Base-by-base conservation (phyloP, 73 alveolate genomes). In the Paramecium caudatum region DNA sequence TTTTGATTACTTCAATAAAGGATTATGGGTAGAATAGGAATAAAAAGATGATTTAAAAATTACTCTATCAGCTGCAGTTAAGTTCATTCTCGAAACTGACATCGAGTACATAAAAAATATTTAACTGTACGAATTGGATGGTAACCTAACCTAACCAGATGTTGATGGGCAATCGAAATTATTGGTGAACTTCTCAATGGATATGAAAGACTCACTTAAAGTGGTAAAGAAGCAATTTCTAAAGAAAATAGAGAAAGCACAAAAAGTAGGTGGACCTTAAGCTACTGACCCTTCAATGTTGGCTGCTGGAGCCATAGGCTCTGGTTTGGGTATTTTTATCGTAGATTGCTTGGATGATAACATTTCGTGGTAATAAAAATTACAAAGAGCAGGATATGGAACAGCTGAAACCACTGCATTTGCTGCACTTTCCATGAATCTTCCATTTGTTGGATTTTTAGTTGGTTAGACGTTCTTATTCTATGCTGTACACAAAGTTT, bases 321-420 rank as follows among this genome's bases (percentile, higher is more conserved):
- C 69, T n/a, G 88, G 88, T 13, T 34, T 74, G 10, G 88, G 88
- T 1, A 74, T 74, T 12, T 19, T 74, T 37, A 74, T 74, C 16
- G 88, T 74, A 16, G 88, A 74, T 41, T 74, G 88, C 43, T 47
- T 74, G 23, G 88, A 74, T 74, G 69, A 74, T 0, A 74, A 43
- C 16, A 74, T 74, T 19, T 21, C 88, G 21, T 74, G 88, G 88
- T 74, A 74, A 37, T 34, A 74, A 43, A 74, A 74, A 21, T 17
- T 74, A 0, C 16, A 74, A 21, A 74, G 88, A 43, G 88, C 88
- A 27, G 88, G 88, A 3, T 74, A 27, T 43, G 88, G 88, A 19
- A 74, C 88, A 16, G 88, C 88, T 12, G 88, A 74, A 43, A 74
- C 88, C 0, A 74, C 88, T 2, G 88, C 88, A 3, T 74, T 74